Base-by-base conservation (phyloP, 768 basidiomycete species). In the Candolleomyces aberdarensis region DNA sequence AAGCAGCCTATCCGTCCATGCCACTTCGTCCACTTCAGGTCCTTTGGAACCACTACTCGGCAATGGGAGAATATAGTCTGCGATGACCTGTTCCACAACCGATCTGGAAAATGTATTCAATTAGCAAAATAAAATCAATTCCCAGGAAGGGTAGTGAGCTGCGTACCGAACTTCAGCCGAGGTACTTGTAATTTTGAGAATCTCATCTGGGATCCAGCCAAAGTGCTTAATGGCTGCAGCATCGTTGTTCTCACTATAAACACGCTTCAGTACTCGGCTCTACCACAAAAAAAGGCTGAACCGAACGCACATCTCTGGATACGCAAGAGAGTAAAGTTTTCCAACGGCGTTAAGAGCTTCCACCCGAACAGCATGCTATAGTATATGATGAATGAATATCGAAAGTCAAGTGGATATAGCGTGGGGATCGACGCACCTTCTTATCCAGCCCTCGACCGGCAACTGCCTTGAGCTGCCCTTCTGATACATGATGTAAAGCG, bases 1-100 rank as follows among this genome's bases (percentile, higher is more conserved):
- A 15, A 98, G 77, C 40, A 97, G 71, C 20, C 88, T 80, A 66
- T 97, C 94, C 0, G 91, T 91, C 96, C 96, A 98, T 0, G 83
- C 82, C 0, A 75, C 78, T 67, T 96, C 94, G 63, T 96, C 93
- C 3, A 88, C 74, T 31, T 90, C 89, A 32, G 71, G 72, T 4
- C 71, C 80, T 65, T 77, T 80, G 3, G 77, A 77, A 5, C 82
- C 80, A 6, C 80, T 66, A 0, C 80, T 71, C 59, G 95, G 94
- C 0, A 96, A 75, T 0, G 96, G 96, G 6, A 98, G 77, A 55
- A 98, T 84, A 63, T 86, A 84, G n/a, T 88, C 82, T n/a, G 80
- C 80, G 0, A 94, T 66, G 19, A 87, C 80, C 51, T 85, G 78
- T 66, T 94, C 91, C 11, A 89, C 84, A 1, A 85, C 71, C 20